A percentile compares a stretch with the other conserved stretches of the same genome.
phyloP scores from a whole-genome alignment of 1,284 basidiomycete species.

The Leccinum griseonigrum region DNA sequence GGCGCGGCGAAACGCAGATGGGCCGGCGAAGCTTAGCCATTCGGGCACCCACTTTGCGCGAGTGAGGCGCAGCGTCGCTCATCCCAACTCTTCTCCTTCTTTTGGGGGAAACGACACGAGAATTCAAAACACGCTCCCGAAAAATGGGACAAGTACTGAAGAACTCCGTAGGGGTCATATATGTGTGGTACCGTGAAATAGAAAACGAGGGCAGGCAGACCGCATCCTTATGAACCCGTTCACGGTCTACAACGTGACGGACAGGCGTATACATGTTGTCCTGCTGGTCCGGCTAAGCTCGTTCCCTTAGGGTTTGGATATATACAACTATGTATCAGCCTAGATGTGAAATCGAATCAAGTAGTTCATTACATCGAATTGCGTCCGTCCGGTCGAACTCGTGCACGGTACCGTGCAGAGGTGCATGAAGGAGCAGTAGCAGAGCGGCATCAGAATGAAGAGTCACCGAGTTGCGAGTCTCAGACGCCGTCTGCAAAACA shows the following conservation, averaged over 20 bases:
- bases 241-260: background rate
- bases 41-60: background rate
- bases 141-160: background rate
- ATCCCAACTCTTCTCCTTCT: background rate
- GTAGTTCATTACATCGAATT: background rate
- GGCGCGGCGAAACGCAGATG: background rate
- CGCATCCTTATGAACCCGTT: background rate
- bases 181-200: background rate
- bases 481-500: background rate
- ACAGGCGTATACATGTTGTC: background rate
- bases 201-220: background rate
- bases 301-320: background rate
- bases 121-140: background rate
- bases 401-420: slow-evolving; percentile 3
- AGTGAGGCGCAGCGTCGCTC: background rate
- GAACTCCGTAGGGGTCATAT: background rate
- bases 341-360: background rate
- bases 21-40: background rate
- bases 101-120: background rate
- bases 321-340: background rate
- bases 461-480: background rate
- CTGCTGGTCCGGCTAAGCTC: background rate
- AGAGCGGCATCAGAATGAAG: background rate
- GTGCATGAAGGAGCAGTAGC: background rate
- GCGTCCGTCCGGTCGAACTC: slow-evolving; percentile 19